These are phyloP conservation scores for Amylocystis lapponica DNA, from an alignment of 768 basidiomycete genomes.

Conservation along the genomic window DNA sequence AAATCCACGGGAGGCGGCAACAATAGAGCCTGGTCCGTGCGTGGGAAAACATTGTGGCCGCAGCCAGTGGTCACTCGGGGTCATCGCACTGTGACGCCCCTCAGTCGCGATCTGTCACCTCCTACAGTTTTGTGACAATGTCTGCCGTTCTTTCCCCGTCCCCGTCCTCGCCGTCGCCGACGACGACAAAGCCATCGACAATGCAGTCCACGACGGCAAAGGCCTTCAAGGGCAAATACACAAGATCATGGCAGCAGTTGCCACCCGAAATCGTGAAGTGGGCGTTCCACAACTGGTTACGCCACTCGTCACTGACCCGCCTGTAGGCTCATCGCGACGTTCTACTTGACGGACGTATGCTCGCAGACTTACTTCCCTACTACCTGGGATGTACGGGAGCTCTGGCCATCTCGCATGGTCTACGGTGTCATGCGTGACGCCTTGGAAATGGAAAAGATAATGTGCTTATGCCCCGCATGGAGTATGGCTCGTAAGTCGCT, in stretches of 20 bases:
- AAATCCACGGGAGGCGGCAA: too few species aligned
- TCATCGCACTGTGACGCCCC: slow-evolving; percentile 17
- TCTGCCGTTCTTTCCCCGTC: slow-evolving; percentile 14
- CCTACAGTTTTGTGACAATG: slow-evolving; percentile 20
- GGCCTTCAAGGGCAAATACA: slow-evolving; percentile 50
- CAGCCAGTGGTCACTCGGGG: slow-evolving; percentile 9
- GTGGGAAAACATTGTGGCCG: slow-evolving; percentile 14
- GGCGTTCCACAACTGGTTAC: slow-evolving; percentile 30
- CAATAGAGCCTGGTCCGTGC: slow-evolving; percentile 19
- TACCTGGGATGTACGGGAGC: slow-evolving; percentile 42
- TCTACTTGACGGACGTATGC: slow-evolving; percentile 48
- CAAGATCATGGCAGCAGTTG: slow-evolving; percentile 56
- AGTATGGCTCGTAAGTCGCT: slow-evolving; percentile 46
- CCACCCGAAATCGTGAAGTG: slow-evolving; percentile 58
- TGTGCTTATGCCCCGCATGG: slow-evolving; percentile 61
- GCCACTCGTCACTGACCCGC: slow-evolving; percentile 17
- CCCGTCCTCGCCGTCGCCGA: slow-evolving; percentile 14
- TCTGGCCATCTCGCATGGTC: slow-evolving; percentile 58
- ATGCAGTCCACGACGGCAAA: slow-evolving; percentile 1
- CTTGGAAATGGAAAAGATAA: slow-evolving; percentile 52
- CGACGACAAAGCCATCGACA: slow-evolving; percentile 8
- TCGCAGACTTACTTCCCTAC: slow-evolving; percentile 40
- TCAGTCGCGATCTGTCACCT: slow-evolving; percentile 25
- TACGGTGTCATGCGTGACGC: slow-evolving; percentile 61
- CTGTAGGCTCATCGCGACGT: slow-evolving; percentile 51